phyloP scores from a whole-genome alignment of 805 yeast genomes.

The Suhomyces prunicola region DNA sequence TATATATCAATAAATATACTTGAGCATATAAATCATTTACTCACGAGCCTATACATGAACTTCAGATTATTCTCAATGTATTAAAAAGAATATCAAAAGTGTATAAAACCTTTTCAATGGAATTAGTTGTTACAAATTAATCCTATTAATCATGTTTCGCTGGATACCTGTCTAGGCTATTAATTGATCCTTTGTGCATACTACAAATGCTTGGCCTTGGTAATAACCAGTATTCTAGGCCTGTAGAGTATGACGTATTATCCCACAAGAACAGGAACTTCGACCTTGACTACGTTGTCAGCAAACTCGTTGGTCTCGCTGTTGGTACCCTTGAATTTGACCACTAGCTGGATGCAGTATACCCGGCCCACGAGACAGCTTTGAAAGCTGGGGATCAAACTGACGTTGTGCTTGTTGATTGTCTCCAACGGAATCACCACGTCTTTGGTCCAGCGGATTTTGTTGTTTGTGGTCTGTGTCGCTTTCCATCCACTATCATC shows the following conservation, averaged over 20 bases:
- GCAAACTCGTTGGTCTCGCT: constrained; percentile 33
- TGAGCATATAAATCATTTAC: no score
- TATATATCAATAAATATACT: no score
- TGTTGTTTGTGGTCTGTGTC: constrained; percentile 19
- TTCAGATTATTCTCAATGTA: no score
- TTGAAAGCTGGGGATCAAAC: constrained; percentile 61
- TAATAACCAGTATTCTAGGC: background rate
- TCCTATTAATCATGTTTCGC: background rate
- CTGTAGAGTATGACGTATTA: constrained; percentile 3
- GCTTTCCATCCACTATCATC: constrained; percentile 29
- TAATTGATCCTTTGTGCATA: background rate
- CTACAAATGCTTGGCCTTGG: background rate
- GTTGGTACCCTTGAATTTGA: constrained; percentile 26
- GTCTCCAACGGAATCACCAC: constrained; percentile 42
- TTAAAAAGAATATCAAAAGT: no score
- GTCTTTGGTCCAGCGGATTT: constrained; percentile 30
- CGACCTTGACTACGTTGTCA: constrained; percentile 31
- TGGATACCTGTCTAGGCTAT: background rate
- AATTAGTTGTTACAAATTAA: background rate
- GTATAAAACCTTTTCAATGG: background rate
- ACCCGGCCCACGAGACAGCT: constrained; percentile 59
- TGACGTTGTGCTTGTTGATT: constrained; percentile 42
- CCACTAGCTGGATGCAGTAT: constrained; percentile 49
- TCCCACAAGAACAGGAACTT: constrained; percentile 37
- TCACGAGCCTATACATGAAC: no score